A percentile compares a stretch with the other conserved stretches of the same genome.
Conservation (phyloP, 768 basidiomycete species). For the Macrocybe gigantea region DNA sequence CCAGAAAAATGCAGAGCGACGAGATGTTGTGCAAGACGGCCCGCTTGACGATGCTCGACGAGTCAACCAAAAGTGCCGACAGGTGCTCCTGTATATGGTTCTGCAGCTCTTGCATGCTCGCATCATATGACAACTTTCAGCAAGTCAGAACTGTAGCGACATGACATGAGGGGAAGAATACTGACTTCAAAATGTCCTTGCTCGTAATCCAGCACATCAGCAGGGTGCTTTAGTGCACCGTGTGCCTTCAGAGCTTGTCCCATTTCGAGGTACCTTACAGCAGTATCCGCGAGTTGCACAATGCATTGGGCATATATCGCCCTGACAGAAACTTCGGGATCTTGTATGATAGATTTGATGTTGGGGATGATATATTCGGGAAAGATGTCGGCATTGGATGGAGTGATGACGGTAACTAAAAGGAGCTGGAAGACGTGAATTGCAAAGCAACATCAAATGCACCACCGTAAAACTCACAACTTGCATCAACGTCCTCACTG, state of each 20-base stretch:
- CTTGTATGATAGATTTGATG: constrained; percentile 73
- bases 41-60: constrained; percentile 85
- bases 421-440: constrained; percentile 10
- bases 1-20: constrained; percentile 88
- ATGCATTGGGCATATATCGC: constrained; percentile 82
- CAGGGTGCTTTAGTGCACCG: constrained; percentile 59
- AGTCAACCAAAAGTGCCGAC: constrained; percentile 80
- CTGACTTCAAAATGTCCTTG: constrained; percentile 76
- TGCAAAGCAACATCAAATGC: not conserved
- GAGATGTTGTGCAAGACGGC: constrained; percentile 85
- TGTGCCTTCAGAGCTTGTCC: constrained; percentile 85
- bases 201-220: constrained; percentile 68
- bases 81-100: constrained; percentile 83
- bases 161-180: not conserved
- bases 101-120: constrained; percentile 82
- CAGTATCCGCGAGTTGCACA: constrained; percentile 79
- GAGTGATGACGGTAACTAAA: constrained; percentile 19
- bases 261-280: constrained; percentile 88
- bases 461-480: constrained; percentile 45
- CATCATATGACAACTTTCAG: constrained; percentile 82
- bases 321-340: constrained; percentile 78
- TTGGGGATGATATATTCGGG: constrained; percentile 96
- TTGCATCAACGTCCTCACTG: constrained; percentile 75
- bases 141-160: not conserved
- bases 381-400: constrained; percentile 58